A percentile compares a stretch with the other conserved stretches of the same genome.
Conservation (phyloP, 2,329 filamentous ascomycete species). For the Trichoderma koningiopsis region DNA sequence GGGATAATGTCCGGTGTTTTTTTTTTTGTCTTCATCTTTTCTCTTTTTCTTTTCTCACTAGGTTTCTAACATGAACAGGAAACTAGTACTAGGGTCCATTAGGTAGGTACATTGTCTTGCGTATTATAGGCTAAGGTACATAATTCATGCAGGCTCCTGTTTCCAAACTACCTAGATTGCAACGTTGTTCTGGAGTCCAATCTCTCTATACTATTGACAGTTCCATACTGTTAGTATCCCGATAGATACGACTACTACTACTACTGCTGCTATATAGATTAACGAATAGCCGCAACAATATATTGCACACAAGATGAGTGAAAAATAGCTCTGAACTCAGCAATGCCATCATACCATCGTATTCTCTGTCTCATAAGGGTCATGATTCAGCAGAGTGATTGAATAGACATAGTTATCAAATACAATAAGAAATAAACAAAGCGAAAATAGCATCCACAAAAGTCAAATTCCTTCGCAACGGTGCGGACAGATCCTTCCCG, state of each 20-base stretch:
- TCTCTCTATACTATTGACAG: neutral
- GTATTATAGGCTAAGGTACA: neutral
- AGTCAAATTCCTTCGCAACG: conserved; percentile 9
- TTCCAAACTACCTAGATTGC: neutral
- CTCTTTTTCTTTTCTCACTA: neutral
- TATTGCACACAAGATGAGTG: neutral
- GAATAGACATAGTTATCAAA: neutral
- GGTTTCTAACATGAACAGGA: neutral
- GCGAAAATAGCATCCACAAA: neutral
- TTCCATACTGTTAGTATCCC: no score
- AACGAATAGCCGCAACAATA: neutral
- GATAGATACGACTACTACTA: neutral
- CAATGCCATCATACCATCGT: neutral
- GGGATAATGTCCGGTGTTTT: neutral
- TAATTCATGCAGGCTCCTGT: neutral
- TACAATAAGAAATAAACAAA: neutral
- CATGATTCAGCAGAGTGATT: neutral
- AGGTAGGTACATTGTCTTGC: neutral
- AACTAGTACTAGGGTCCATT: neutral
- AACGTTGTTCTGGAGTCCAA: neutral
- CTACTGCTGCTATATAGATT: neutral
- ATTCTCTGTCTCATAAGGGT: neutral
- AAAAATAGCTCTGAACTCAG: neutral
- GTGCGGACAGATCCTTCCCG: conserved; percentile 14
- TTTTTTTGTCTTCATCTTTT: no score